Base-by-base conservation (phyloP, 116 monocot genomes). In the Cymodocea nodosa region DNA sequence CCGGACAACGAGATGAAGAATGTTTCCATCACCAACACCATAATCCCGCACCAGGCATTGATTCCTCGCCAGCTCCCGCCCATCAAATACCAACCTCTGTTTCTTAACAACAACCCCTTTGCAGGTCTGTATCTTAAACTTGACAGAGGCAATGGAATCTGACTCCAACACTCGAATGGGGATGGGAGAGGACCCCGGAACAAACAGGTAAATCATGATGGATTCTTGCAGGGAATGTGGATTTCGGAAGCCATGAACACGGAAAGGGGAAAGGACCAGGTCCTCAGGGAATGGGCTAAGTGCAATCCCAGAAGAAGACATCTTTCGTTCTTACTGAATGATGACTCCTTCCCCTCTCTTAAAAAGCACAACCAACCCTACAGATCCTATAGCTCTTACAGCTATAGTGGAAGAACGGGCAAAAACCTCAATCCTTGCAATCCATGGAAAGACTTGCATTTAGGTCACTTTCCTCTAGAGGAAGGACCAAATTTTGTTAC, bases 81-180 rank as follows among this genome's bases (percentile, higher is more conserved):
- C 89, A 37, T 76, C 85, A 60, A 84, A 88, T 2, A 93, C 89
- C 59, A 93, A 63, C 79, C 76, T 83, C 76, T 93, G 93, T 60
- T 84, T 85, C 79, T 83, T 85, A 6, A 85, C 83, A 2, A 84
- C 77, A 52, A 80, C 81, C 4, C 93, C 89, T 67, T 82, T 81
- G 65, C 70, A 83, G 50, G 48, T 75, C 69, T 93, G 89, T 52
- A 93, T 79, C 62, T 79, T 69, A 36, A 89, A 83, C 77, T 93
- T 93, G 22, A 93, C 81, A 0, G 85, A 83, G 22, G 93, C 79
- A 20, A 93, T 80, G 1, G 93, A 93, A 64, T 93, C 93, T 9
- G 85, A 83, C 48, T 79, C 93, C 16, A 83, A 73, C 2, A 93
- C 78, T 15, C 69, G 54, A 80, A 83, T 77, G 0, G 81, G 81